phyloP scores from a whole-genome alignment of 192 early-diverging fungal species.

The Entomortierella lignicola region DNA sequence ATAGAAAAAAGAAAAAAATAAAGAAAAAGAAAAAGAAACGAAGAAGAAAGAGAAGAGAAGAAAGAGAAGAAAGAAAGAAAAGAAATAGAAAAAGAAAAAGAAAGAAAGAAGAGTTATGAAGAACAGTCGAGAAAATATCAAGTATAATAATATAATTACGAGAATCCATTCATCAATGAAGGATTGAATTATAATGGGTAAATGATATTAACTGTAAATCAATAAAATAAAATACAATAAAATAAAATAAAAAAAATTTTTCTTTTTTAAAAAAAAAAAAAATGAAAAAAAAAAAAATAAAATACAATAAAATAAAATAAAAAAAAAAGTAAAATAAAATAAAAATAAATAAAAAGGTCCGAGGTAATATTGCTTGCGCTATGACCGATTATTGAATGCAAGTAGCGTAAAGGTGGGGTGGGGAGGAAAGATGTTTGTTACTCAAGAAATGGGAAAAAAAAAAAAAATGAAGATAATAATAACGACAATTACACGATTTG shows the following conservation, averaged over 20 bases:
- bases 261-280: background rate
- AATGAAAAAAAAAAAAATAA: background rate
- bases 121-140: too few relatives aligned
- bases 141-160: too few relatives aligned
- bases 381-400: conserved; percentile 7
- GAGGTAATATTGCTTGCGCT: conserved; percentile 14
- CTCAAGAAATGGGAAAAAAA: background rate
- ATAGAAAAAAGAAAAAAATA: background rate
- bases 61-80: background rate
- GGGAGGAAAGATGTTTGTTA: background rate
- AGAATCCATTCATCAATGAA: too few relatives aligned
- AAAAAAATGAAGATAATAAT: background rate
- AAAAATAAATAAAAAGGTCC: background rate
- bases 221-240: background rate
- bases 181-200: too few relatives aligned
- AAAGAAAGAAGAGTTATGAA: background rate
- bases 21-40: background rate
- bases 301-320: background rate
- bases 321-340: background rate
- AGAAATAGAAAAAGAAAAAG: background rate
- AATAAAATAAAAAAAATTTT: background rate
- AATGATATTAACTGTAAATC: too few relatives aligned
- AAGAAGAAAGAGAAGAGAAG: background rate
- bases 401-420: background rate
- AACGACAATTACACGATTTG: background rate